Percentiles rank a stretch among this genome's conserved stretches.
These are phyloP conservation scores for Quercus alba DNA, from an alignment of 306 rosid species.

Conservation along the genomic window DNA sequence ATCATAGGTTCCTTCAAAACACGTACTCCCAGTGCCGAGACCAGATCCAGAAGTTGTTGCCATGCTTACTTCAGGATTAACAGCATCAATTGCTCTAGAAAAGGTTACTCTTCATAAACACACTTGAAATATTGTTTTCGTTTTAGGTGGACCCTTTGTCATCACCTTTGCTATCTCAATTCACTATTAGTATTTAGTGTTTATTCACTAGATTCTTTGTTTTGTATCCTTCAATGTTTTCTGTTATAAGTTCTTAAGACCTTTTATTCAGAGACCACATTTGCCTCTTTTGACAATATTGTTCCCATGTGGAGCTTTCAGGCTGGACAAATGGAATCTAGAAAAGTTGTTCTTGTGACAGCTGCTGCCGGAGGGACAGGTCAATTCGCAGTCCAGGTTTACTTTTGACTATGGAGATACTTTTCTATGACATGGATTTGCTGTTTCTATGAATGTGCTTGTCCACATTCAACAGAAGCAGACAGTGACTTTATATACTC, in stretches of 20 bases:
- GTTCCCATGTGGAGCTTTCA: conserved; percentile 26
- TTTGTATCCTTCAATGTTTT: neutral
- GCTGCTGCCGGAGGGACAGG: conserved; percentile 99
- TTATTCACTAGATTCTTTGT: conserved; percentile 6
- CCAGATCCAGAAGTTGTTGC: conserved; percentile 99
- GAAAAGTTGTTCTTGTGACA: conserved; percentile 86
- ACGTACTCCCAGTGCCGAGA: conserved; percentile 82
- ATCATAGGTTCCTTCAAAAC: conserved; percentile 72
- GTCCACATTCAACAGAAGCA: neutral
- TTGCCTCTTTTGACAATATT: conserved; percentile 21
- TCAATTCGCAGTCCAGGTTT: conserved; percentile 97
- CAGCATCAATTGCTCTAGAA: conserved; percentile 90
- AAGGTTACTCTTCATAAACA: conserved; percentile 47
- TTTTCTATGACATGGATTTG: neutral
- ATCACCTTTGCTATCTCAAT: conserved; percentile 5
- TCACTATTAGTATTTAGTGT: conserved; percentile 4
- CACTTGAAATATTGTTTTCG: conserved; percentile 1
- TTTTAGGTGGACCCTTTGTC: neutral
- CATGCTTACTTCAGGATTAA: conserved; percentile 96
- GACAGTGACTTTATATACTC: neutral
- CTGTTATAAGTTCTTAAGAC: neutral
- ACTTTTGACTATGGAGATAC: neutral
- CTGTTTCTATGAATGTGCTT: neutral
- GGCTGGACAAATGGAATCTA: conserved; percentile 91
- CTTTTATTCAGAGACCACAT: conserved; percentile 1